A percentile compares a stretch with the other conserved stretches of the same genome.
phyloP scores from a whole-genome alignment of 148 eudicot species.

The Pharnaceum exiguum region DNA sequence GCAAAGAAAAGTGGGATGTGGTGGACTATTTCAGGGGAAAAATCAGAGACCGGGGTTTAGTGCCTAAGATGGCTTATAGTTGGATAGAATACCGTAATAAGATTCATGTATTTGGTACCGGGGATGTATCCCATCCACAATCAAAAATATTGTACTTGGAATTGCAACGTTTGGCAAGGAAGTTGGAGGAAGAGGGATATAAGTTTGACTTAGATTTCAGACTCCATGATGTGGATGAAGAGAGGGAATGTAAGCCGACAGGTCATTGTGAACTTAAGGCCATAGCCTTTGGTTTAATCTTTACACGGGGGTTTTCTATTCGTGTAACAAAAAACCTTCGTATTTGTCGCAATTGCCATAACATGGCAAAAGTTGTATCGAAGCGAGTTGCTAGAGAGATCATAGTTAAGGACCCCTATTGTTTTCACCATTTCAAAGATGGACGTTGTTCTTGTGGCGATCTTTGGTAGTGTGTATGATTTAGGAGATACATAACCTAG shows the following conservation, averaged over 20 bases:
- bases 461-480: constrained; percentile 18
- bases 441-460: constrained; percentile 65
- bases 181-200: constrained; percentile 31
- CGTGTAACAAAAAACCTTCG: constrained; percentile 58
- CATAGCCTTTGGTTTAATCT: constrained; percentile 55
- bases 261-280: constrained; percentile 69
- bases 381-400: constrained; percentile 39
- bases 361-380: constrained; percentile 38
- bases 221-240: constrained; percentile 62
- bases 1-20: constrained; percentile 39
- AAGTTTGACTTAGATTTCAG: constrained; percentile 31
- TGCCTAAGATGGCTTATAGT: constrained; percentile 57
- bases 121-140: constrained; percentile 66
- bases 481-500: not conserved
- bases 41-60: constrained; percentile 42
- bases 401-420: constrained; percentile 47
- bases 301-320: constrained; percentile 32
- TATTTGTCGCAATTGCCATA: constrained; percentile 51
- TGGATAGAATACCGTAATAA: constrained; percentile 69
- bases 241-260: constrained; percentile 40
- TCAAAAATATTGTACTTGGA: constrained; percentile 47
- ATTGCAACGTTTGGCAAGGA: constrained; percentile 36
- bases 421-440: constrained; percentile 67
- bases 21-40: constrained; percentile 41
- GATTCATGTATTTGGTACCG: constrained; percentile 64